phyloP scores from a whole-genome alignment of 2,329 filamentous ascomycete species.

The Exophiala sp. region DNA sequence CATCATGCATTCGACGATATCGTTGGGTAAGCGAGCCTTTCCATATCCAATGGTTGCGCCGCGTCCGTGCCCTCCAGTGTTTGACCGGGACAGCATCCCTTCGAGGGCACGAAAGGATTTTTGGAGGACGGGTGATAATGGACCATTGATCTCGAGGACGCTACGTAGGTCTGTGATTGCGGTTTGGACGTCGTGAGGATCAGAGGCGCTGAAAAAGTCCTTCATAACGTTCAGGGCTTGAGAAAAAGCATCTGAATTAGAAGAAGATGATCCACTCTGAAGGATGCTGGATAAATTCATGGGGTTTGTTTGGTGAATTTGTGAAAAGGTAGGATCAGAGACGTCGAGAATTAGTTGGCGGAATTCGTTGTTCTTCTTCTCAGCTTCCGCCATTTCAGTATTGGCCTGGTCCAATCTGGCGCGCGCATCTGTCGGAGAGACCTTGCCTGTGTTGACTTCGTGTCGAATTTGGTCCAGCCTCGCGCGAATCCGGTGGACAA shows the following conservation, averaged over 20 bases:
- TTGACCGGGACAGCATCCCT: conserved; percentile 22
- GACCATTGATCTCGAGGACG: conserved; percentile 24
- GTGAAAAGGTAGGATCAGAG: conserved; percentile 16
- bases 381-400: conserved; percentile 25
- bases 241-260: conserved; percentile 21
- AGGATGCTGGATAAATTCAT: conserved; percentile 19
- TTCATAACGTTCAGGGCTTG: conserved; percentile 24
- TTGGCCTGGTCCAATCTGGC: conserved; percentile 24
- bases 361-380: conserved; percentile 26
- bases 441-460: conserved; percentile 24
- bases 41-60: conserved; percentile 15
- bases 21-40: conserved; percentile 15
- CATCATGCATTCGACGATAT: conserved; percentile 23
- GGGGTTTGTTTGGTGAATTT: conserved; percentile 4
- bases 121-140: conserved; percentile 21
- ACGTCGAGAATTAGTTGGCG: conserved; percentile 21
- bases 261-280: conserved; percentile 14
- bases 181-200: conserved; percentile 24
- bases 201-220: conserved; percentile 25
- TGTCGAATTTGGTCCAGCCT: conserved; percentile 24
- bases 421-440: conserved; percentile 20
- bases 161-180: conserved; percentile 25
- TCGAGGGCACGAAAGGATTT: conserved; percentile 24
- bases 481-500: conserved; percentile 22
- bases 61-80: conserved; percentile 12